Conservation (phyloP, 2,329 filamentous ascomycete genomes). For the Penicillium aurantiogriseum region DNA sequence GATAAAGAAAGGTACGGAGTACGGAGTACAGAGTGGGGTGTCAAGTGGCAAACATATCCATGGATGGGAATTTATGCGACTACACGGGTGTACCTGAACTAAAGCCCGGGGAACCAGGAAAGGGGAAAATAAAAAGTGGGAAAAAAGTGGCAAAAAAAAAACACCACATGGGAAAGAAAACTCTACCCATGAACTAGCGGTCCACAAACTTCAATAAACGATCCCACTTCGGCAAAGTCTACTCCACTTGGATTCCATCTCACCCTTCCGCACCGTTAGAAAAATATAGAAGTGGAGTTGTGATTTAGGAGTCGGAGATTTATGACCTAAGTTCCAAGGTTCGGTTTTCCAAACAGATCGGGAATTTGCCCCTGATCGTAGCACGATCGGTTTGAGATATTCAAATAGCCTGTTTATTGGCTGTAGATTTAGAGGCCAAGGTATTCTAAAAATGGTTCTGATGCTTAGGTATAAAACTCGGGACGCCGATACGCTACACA, state of each 20-base stretch:
- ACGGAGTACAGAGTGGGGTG: conserved; percentile 4
- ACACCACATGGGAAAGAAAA: conserved; percentile 21
- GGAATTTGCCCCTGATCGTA: background rate
- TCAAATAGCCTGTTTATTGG: background rate
- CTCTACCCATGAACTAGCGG: conserved; percentile 17
- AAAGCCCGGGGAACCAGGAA: conserved; percentile 9
- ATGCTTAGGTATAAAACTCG: background rate
- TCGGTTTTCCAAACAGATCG: background rate
- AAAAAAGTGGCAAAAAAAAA: conserved; percentile 11
- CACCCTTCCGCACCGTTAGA: conserved; percentile 27
- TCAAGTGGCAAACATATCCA: conserved; percentile 1
- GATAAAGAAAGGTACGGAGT: background rate
- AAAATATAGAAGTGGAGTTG: conserved; percentile 15
- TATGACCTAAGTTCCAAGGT: background rate
- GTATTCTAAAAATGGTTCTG: background rate
- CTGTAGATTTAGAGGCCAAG: background rate
- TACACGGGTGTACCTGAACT: conserved; percentile 12
- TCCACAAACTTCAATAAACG: conserved; percentile 24
- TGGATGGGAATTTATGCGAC: background rate
- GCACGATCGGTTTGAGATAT: conserved; percentile 1
- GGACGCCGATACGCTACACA: background rate
- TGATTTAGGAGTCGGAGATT: conserved; percentile 5
- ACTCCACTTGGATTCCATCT: conserved; percentile 17
- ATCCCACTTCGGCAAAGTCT: conserved; percentile 12
- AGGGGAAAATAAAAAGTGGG: conserved; percentile 8